Percentiles rank a stretch among this genome's conserved stretches.
These are phyloP conservation scores for Penicillium riverlandense DNA, from an alignment of 495 filamentous ascomycete genomes.

Conservation along the genomic window DNA sequence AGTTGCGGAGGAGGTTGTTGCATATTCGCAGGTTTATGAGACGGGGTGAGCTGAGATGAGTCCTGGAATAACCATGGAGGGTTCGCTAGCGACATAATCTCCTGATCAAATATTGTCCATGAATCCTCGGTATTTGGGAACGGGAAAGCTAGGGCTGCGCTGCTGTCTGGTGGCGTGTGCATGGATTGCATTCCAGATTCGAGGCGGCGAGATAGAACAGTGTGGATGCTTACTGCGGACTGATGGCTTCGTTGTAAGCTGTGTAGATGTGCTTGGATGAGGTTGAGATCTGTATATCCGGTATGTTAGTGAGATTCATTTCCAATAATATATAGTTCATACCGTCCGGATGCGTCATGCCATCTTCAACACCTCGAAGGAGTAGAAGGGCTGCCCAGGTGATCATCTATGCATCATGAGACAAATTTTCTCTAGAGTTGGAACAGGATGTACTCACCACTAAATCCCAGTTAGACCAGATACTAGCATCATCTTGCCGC, in stretches of 20 bases:
- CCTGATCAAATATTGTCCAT: slow-evolving; percentile 36
- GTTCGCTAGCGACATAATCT: slow-evolving; percentile 28
- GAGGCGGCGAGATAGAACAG: slow-evolving; percentile 22
- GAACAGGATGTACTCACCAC: slow-evolving; percentile 11
- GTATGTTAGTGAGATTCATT: no score
- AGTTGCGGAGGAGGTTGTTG: neutral
- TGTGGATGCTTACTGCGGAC: slow-evolving; percentile 26
- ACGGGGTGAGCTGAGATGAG: slow-evolving; percentile 1
- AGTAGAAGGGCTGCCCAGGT: slow-evolving; percentile 35
- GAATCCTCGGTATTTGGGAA: slow-evolving; percentile 17
- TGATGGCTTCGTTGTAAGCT: slow-evolving; percentile 23
- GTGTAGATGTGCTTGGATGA: slow-evolving; percentile 28
- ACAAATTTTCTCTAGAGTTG: neutral
- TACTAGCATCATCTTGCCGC: slow-evolving; percentile 30
- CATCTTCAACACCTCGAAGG: slow-evolving; percentile 32
- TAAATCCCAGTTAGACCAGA: slow-evolving; percentile 39
- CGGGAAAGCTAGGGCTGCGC: slow-evolving; percentile 15
- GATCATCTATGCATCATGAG: slow-evolving; percentile 23
- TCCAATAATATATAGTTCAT: neutral
- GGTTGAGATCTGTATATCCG: slow-evolving; percentile 19
- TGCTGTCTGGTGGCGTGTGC: slow-evolving; percentile 28
- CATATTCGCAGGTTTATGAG: slow-evolving; percentile 1
- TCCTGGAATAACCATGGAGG: slow-evolving; percentile 24
- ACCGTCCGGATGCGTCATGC: slow-evolving; percentile 32
- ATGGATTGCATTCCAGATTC: slow-evolving; percentile 31